These are phyloP conservation scores for Diaporthe vexans DNA, from an alignment of 2,329 filamentous ascomycete genomes.

Conservation along the genomic window DNA sequence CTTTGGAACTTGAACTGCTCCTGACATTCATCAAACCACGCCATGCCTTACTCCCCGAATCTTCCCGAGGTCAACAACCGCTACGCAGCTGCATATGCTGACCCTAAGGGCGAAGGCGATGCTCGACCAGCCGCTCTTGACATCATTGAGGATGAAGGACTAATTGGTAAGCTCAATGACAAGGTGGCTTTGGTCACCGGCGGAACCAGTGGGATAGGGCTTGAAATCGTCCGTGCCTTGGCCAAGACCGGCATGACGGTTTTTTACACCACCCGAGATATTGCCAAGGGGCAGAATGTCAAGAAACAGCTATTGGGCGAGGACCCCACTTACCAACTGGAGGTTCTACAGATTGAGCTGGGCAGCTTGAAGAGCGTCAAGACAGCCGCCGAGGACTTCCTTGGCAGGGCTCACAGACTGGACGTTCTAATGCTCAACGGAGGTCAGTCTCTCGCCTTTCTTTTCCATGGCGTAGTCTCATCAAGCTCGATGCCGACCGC, in stretches of 20 bases:
- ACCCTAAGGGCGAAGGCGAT: constrained; percentile 50
- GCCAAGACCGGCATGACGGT: constrained; percentile 57
- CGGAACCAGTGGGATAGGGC: constrained; percentile 53
- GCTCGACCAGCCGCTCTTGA: constrained; percentile 51
- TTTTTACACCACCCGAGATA: constrained; percentile 57
- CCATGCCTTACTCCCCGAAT: not conserved
- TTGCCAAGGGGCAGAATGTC: constrained; percentile 45
- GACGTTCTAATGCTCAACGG: constrained; percentile 56
- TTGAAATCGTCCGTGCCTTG: constrained; percentile 57
- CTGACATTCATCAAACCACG: not conserved
- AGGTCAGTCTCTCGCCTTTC: constrained; percentile 43
- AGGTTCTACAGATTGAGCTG: constrained; percentile 50
- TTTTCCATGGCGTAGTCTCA: not conserved
- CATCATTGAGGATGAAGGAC: constrained; percentile 49
- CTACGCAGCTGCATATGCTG: constrained; percentile 26
- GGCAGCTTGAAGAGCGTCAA: constrained; percentile 48
- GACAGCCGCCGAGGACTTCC: constrained; percentile 38
- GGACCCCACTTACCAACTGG: constrained; percentile 42
- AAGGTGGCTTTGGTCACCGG: constrained; percentile 57
- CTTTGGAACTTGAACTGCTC: not conserved
- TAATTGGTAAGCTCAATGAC: constrained; percentile 48
- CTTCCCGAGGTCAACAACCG: not conserved
- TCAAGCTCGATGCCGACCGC: not conserved
- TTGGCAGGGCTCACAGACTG: constrained; percentile 37
- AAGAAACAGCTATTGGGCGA: constrained; percentile 43